A percentile compares a stretch with the other conserved stretches of the same genome.
phyloP scores from a whole-genome alignment of 352 stramenopile species.

The Globisporangium echinulatum region DNA sequence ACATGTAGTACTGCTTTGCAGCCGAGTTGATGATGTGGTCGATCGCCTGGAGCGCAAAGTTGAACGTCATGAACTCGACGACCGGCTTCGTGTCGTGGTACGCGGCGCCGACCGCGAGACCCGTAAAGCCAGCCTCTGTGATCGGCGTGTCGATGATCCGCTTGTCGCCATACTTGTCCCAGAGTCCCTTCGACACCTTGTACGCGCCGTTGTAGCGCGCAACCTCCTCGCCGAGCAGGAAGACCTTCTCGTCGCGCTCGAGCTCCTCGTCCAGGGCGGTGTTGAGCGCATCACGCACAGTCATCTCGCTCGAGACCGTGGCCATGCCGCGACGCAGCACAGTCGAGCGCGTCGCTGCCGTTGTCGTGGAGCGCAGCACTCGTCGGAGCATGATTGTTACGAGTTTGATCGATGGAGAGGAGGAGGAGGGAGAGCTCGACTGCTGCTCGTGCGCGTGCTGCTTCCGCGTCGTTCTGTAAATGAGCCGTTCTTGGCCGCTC shows the following conservation, averaged over 20 bases:
- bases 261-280: slow-evolving; percentile 99
- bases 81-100: slow-evolving; percentile 98
- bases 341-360: neutral
- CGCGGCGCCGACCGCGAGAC: slow-evolving; percentile 91
- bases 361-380: neutral
- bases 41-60: slow-evolving; percentile 99
- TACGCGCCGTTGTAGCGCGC: slow-evolving; percentile 99
- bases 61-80: slow-evolving; percentile 99
- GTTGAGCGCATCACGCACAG: slow-evolving; percentile 98
- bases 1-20: slow-evolving; percentile 99
- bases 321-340: slow-evolving; percentile 63
- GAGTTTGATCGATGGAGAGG: neutral
- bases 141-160: slow-evolving; percentile 99
- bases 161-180: slow-evolving; percentile 98
- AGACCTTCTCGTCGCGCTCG: slow-evolving; percentile 92
- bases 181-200: slow-evolving; percentile 98
- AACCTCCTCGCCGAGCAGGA: slow-evolving; percentile 97
- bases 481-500: too few relatives aligned
- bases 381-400: neutral
- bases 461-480: too few relatives aligned
- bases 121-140: slow-evolving; percentile 95
- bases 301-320: slow-evolving; percentile 84
- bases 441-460: too few relatives aligned
- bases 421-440: neutral
- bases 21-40: slow-evolving; percentile 99